These are phyloP conservation scores for Fusarium musae DNA, from an alignment of 2,329 filamentous ascomycete genomes.

Conservation along the genomic window DNA sequence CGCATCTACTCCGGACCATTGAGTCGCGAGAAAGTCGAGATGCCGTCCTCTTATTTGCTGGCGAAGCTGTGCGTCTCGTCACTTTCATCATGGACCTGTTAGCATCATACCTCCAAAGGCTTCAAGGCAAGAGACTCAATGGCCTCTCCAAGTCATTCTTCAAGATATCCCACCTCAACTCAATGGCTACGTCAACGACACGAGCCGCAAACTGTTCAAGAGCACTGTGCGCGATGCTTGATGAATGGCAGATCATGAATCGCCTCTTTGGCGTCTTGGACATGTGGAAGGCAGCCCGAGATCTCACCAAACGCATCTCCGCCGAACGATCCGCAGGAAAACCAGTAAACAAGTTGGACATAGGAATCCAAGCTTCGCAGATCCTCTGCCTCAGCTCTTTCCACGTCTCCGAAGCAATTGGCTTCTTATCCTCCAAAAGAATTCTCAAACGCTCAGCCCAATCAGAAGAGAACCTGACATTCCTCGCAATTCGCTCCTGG, in stretches of 20 bases:
- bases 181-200: neutral
- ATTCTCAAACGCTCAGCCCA: neutral
- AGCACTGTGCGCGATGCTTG: neutral
- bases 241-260: conserved; percentile 15
- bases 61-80: neutral
- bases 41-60: neutral
- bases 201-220: neutral
- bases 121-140: neutral
- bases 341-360: fast-evolving
- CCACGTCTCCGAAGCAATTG: neutral
- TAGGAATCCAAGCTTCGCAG: neutral
- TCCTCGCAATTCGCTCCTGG: conserved; percentile 3
- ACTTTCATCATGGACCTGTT: neutral
- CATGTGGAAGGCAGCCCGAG: neutral
- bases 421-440: neutral
- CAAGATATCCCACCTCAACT: neutral
- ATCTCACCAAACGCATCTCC: neutral
- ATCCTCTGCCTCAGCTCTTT: neutral
- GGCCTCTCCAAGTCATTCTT: neutral
- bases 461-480: neutral
- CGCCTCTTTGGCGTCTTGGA: conserved; percentile 1
- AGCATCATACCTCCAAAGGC: neutral
- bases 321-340: neutral
- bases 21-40: neutral
- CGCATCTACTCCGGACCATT: neutral